A percentile compares a stretch with the other conserved stretches of the same genome.
These are phyloP conservation scores for Pseudotsuga menziesii DNA, from an alignment of 75 land plant species.

Conservation along the genomic window DNA sequence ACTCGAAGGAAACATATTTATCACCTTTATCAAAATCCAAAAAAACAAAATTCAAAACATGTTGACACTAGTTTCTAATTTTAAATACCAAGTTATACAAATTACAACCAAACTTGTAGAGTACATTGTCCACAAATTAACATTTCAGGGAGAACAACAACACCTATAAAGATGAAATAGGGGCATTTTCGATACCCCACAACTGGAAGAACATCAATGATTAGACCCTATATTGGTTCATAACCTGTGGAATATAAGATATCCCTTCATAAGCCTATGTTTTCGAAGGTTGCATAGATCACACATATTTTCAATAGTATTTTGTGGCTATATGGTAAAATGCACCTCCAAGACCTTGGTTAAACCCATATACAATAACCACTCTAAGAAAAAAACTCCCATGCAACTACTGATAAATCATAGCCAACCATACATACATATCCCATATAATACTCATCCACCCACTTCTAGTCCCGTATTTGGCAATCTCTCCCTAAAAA, in stretches of 20 bases:
- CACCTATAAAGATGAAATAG: slow-evolving; percentile 62
- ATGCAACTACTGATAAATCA: slow-evolving; percentile 44
- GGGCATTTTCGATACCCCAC: slow-evolving; percentile 65
- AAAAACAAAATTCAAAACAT: too few relatives aligned
- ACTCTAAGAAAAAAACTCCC: slow-evolving; percentile 60
- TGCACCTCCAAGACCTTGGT: slow-evolving; percentile 56
- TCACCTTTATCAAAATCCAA: neutral
- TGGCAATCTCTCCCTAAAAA: neutral
- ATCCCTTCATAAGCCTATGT: slow-evolving; percentile 59
- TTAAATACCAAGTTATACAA: too few relatives aligned
- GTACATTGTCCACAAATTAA: too few relatives aligned
- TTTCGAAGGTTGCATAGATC: slow-evolving; percentile 59
- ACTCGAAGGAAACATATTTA: too few relatives aligned
- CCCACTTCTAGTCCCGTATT: neutral
- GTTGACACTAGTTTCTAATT: too few relatives aligned
- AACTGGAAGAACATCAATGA: slow-evolving; percentile 71
- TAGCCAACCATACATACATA: slow-evolving; percentile 31
- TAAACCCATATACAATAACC: slow-evolving; percentile 58
- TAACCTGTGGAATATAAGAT: slow-evolving; percentile 61
- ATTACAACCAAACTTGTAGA: too few relatives aligned
- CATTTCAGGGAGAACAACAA: neutral
- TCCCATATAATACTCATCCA: neutral
- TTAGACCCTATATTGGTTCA: slow-evolving; percentile 76
- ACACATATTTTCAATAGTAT: slow-evolving; percentile 79
- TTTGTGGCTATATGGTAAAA: slow-evolving; percentile 30